phyloP scores from a whole-genome alignment of 768 basidiomycete species.

The Mrakia gelida region DNA sequence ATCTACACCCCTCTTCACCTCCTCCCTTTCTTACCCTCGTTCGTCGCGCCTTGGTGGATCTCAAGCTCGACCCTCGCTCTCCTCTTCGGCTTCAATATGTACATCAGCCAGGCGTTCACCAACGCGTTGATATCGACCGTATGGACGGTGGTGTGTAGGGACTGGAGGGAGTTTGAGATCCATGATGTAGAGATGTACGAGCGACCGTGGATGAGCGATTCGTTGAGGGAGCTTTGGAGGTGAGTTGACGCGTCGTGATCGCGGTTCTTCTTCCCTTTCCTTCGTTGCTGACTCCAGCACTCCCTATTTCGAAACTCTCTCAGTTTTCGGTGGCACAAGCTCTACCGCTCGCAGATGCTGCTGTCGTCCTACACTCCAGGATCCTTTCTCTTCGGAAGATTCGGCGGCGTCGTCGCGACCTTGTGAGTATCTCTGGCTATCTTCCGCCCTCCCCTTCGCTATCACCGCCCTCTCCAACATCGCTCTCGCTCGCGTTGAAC shows the following conservation, averaged over 20 bases:
- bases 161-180: slow-evolving; percentile 7
- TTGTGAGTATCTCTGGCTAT: neutral
- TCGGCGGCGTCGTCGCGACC: neutral
- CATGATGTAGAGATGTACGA: slow-evolving; percentile 10
- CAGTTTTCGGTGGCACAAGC: slow-evolving; percentile 12
- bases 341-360: slow-evolving; percentile 1
- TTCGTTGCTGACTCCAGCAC: no score
- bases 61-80: neutral
- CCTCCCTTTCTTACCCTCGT: neutral
- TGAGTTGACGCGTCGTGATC: neutral
- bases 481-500: neutral
- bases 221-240: slow-evolving; percentile 12
- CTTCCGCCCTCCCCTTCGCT: neutral
- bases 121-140: neutral
- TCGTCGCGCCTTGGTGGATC: neutral
- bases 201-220: neutral
- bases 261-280: neutral
- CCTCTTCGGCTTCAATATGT: neutral
- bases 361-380: neutral
- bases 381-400: neutral
- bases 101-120: slow-evolving; percentile 15
- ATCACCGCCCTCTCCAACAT: neutral
- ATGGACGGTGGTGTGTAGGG: neutral
- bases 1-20: slow-evolving; percentile 6
- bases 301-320: no score